Conservation (phyloP, 306 rosid species). For the Prunus dulcis region DNA sequence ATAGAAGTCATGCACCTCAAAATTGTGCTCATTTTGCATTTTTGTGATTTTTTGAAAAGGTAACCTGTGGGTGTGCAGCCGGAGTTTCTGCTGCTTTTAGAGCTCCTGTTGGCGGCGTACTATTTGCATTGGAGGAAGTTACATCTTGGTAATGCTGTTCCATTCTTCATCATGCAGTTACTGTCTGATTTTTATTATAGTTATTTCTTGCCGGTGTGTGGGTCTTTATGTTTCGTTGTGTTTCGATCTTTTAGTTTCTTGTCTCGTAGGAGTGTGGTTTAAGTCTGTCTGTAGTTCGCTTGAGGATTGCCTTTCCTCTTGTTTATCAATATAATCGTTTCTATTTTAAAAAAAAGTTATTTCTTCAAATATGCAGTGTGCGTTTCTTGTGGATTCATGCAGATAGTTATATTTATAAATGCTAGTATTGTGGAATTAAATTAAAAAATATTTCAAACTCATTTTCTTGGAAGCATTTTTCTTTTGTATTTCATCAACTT, state of each 20-base stretch:
- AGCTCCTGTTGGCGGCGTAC: conserved; percentile 98
- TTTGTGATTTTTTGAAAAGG: conserved; percentile 54
- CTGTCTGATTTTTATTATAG: not conserved
- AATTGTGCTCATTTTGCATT: conserved; percentile 14
- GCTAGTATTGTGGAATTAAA: not conserved
- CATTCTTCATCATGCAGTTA: not conserved
- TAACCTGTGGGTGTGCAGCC: conserved; percentile 99
- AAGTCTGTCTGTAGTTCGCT: too few species aligned
- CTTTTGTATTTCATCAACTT: not conserved
- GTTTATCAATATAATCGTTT: too few species aligned
- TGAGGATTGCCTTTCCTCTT: too few species aligned
- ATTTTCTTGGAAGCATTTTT: not conserved
- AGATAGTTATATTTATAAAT: not conserved
- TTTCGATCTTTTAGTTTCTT: too few species aligned
- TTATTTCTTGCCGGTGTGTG: not conserved
- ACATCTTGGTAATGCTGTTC: conserved; percentile 73
- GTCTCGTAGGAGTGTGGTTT: too few species aligned
- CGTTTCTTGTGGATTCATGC: not conserved
- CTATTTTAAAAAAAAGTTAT: not conserved
- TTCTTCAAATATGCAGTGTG: not conserved
- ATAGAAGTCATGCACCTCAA: conserved; percentile 4
- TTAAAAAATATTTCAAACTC: not conserved
- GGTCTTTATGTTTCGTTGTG: too few species aligned
- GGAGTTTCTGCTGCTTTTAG: conserved; percentile 99
- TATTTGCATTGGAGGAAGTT: conserved; percentile 97